phyloP scores from a whole-genome alignment of 441 rosid species.

The Melastoma candidum region DNA sequence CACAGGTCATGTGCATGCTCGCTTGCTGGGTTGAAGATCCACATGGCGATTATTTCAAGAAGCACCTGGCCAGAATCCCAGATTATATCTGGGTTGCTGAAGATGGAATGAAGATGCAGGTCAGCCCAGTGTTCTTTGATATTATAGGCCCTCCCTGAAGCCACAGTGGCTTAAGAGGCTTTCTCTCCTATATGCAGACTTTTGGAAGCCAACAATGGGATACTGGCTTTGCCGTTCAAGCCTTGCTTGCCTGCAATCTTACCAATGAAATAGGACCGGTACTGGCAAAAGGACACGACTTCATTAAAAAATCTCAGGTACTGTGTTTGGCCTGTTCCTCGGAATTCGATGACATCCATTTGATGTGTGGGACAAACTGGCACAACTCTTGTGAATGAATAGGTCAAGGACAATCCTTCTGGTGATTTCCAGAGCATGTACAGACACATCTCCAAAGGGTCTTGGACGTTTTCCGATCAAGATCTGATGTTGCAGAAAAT shows the following conservation, averaged over 20 bases:
- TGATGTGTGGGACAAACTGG: too few relatives aligned
- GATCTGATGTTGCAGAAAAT: too few relatives aligned
- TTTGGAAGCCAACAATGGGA: conserved; percentile 22
- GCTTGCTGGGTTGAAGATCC: conserved; percentile 21
- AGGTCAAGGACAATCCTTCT: conserved; percentile 40
- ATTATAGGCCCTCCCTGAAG: neutral
- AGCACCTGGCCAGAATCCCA: conserved; percentile 15
- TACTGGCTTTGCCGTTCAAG: conserved; percentile 14
- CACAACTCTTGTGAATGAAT: neutral
- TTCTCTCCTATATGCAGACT: neutral
- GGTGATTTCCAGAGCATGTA: conserved; percentile 22
- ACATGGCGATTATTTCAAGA: conserved; percentile 15
- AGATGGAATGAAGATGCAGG: conserved; percentile 22
- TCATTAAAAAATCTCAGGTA: conserved; percentile 18
- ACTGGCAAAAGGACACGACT: conserved; percentile 16
- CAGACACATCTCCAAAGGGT: conserved; percentile 19
- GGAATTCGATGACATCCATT: neutral
- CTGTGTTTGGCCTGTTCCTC: too few relatives aligned
- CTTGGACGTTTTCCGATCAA: conserved; percentile 33
- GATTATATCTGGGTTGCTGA: conserved; percentile 20
- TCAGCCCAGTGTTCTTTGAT: neutral
- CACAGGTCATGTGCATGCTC: conserved; percentile 15
- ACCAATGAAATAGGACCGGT: conserved; percentile 11
- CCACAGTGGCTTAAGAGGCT: neutral
- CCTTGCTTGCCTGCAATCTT: conserved; percentile 16